phyloP scores from a whole-genome alignment of 345 rosid species.

The Eucalyptus cloeziana region DNA sequence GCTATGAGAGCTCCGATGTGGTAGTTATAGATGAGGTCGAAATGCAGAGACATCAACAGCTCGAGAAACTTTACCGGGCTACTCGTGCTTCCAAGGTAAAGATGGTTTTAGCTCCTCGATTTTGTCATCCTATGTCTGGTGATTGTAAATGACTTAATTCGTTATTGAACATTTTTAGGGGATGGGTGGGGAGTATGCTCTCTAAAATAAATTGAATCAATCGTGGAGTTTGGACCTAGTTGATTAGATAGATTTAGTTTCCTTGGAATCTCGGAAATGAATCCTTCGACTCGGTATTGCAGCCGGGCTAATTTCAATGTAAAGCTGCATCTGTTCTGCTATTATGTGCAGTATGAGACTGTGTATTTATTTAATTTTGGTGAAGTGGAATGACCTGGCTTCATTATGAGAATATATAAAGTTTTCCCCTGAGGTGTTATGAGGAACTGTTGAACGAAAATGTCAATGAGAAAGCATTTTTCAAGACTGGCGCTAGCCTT shows the following conservation, averaged over 20 bases:
- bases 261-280: neutral
- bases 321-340: neutral
- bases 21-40: conserved; percentile 88
- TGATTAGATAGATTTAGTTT: neutral
- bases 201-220: neutral
- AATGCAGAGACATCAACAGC: conserved; percentile 91
- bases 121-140: neutral
- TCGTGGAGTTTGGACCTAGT: neutral
- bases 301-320: neutral
- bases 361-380: neutral
- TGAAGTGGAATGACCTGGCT: neutral
- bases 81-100: conserved; percentile 79
- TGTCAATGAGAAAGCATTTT: neutral
- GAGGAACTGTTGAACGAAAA: neutral
- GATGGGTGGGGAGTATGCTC: neutral
- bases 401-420: neutral
- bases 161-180: neutral
- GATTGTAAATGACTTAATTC: neutral
- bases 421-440: neutral
- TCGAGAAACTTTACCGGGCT: conserved; percentile 72
- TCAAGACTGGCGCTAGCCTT: neutral
- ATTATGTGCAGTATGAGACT: neutral
- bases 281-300: neutral
- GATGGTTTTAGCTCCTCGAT: neutral
- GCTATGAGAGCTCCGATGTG: conserved; percentile 83